Conservation (phyloP, 1,284 basidiomycete species). For the Ganoderma leucocontextum region DNA sequence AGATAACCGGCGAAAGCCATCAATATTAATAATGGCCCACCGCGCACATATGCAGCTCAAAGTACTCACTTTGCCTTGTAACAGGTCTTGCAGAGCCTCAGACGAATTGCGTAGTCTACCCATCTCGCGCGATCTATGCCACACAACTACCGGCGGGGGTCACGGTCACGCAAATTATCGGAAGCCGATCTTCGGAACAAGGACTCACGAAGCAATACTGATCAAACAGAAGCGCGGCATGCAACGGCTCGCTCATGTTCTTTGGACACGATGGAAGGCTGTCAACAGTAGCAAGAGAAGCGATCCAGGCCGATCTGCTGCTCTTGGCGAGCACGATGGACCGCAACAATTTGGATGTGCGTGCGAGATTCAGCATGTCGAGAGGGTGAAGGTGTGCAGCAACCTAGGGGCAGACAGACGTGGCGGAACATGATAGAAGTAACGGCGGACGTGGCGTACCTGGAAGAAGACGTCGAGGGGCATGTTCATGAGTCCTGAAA, state of each 20-base stretch:
- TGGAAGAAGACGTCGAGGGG: not conserved
- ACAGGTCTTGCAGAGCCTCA: slow-evolving; percentile 18
- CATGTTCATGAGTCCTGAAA: slow-evolving; percentile 5
- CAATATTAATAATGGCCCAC: not conserved
- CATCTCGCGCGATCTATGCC: slow-evolving; percentile 14
- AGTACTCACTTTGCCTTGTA: slow-evolving; percentile 18
- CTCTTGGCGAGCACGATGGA: slow-evolving; percentile 27
- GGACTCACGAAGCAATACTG: slow-evolving; percentile 25
- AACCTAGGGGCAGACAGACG: not conserved
- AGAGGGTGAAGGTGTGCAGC: slow-evolving; percentile 15
- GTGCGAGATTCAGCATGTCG: slow-evolving; percentile 15
- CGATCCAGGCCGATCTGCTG: slow-evolving; percentile 30
- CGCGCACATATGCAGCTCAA: not conserved
- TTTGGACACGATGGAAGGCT: not conserved
- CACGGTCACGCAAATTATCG: not conserved
- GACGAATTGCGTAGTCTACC: slow-evolving; percentile 22
- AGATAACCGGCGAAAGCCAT: not conserved
- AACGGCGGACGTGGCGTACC: not conserved
- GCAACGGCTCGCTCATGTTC: not conserved
- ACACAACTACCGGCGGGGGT: slow-evolving; percentile 7
- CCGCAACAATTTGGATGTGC: slow-evolving; percentile 16
- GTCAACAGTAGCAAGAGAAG: slow-evolving; percentile 10
- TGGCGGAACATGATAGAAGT: too few species aligned
- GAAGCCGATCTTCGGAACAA: not conserved
- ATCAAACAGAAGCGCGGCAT: slow-evolving; percentile 34